phyloP scores from a whole-genome alignment of 352 stramenopile genomes.

The Pythium sp. region DNA sequence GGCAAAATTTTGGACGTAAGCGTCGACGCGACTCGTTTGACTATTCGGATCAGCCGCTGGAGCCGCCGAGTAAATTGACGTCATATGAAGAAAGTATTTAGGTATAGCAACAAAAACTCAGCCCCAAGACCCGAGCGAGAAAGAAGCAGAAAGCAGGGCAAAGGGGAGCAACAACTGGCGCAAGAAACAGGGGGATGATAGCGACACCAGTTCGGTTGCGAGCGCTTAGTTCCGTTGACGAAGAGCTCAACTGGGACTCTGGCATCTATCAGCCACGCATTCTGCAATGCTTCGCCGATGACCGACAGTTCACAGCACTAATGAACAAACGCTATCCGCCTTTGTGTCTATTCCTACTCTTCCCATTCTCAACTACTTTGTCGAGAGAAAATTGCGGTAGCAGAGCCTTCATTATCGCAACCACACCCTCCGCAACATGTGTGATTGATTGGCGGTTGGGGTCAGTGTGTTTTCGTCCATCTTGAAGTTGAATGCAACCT shows the following conservation, averaged over 20 bases:
- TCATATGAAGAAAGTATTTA: conserved; percentile 90
- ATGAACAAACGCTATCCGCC: not conserved
- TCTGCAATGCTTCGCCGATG: not conserved
- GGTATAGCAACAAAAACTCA: conserved; percentile 13
- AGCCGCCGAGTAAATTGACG: conserved; percentile 54
- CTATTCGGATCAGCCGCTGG: conserved; percentile 58
- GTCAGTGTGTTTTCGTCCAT: not conserved
- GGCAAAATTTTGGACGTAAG: conserved; percentile 72
- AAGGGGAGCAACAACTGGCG: not conserved
- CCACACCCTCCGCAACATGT: not conserved
- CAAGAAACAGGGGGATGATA: too few species aligned
- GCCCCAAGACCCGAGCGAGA: not conserved
- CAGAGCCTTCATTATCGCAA: not conserved
- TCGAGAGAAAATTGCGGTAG: too few species aligned
- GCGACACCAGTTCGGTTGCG: too few species aligned
- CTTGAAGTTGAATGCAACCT: conserved; percentile 18
- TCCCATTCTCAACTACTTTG: not conserved
- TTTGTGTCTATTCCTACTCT: not conserved
- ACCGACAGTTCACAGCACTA: not conserved
- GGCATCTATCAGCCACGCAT: too few species aligned
- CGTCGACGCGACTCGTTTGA: conserved; percentile 77
- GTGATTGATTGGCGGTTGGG: not conserved
- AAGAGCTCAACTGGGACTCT: too few species aligned
- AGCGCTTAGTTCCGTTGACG: too few species aligned
- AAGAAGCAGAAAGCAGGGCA: not conserved